phyloP scores from a whole-genome alignment of 2,329 filamentous ascomycete species.

The Sporothrix brunneoviolacea region DNA sequence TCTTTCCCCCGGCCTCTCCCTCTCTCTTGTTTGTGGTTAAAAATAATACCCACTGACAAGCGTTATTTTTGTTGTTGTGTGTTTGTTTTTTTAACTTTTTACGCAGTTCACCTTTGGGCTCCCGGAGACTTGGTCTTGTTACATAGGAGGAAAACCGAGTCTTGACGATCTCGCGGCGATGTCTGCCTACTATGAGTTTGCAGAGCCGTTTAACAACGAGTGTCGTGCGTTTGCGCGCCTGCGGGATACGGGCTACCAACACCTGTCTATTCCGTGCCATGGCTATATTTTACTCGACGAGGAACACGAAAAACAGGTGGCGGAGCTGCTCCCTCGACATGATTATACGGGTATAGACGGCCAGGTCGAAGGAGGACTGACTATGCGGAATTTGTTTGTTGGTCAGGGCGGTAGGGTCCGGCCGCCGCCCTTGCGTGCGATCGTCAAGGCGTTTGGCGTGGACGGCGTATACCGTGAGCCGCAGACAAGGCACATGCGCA shows the following conservation, averaged over 20 bases:
- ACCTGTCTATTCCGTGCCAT: slow-evolving; percentile 22
- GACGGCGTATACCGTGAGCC: too few species aligned
- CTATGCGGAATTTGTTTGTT: neutral
- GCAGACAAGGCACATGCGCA: neutral
- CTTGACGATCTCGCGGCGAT: slow-evolving; percentile 5
- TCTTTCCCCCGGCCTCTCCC: too few species aligned
- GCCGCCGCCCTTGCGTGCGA: neutral
- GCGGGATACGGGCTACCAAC: slow-evolving; percentile 21
- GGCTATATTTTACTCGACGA: slow-evolving; percentile 24
- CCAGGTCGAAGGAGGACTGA: neutral
- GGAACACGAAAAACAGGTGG: slow-evolving; percentile 2
- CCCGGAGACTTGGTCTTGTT: too few species aligned
- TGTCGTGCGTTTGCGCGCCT: slow-evolving; percentile 25
- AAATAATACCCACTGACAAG: too few species aligned
- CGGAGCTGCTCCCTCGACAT: neutral
- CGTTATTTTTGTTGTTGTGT: too few species aligned
- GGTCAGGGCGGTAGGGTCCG: neutral
- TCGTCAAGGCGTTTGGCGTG: neutral
- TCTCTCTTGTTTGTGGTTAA: too few species aligned
- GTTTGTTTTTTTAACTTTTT: neutral
- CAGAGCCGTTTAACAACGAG: slow-evolving; percentile 23
- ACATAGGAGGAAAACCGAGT: slow-evolving; percentile 18
- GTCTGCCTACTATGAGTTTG: slow-evolving; percentile 11
- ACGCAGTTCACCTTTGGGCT: neutral
- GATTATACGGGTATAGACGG: too few species aligned